Base-by-base conservation (phyloP, 257 asterid species). In the Solanum gandarillasii region DNA sequence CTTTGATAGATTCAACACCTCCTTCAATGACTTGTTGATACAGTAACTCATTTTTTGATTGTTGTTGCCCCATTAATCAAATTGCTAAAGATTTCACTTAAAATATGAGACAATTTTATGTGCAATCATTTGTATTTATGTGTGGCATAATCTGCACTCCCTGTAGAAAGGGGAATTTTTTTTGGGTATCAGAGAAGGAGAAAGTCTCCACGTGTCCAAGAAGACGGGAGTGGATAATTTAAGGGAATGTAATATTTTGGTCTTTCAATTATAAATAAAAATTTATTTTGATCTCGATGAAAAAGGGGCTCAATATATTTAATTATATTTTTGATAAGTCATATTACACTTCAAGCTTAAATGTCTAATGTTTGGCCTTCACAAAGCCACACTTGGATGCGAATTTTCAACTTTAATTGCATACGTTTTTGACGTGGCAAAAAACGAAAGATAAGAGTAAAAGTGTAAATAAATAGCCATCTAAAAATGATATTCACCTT, bases 21-120 rank as follows among this genome's bases (percentile, higher is more conserved):
- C 98, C 98, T 90, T 88, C 87, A 88, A 87, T 94, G 62, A 94
- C 99, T 88, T 94, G 96, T 92, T 94, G 94, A 81, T 88, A 93
- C 90, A 96, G 83, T 89, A 92, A 89, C 88, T 94, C 96, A 72
- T 92, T 98, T 87, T 93, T 95, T 76, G 98, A 96, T 91, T 95
- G 98, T 88, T 90, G 94, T 86, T 91, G 98, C 72, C 99, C 98
- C 99, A 96, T 96, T 14, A 4, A 79, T 79, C 9, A 78, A 39
- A n/a, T 35, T 6, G 83, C 35, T n/a, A 76, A 76, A 76, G 31
- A 6, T 38, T 36, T 75, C 36, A 39, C 83, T 36, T 75, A 1
- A 75, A 75, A 36, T 74, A 21, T 21, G 29, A 74, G 16, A 38
- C 0, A 12, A 12, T 75, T 38, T 70, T 75, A 36, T 6, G 83